Base-by-base conservation (phyloP, 1,284 basidiomycete species). In the Phlebopus sp. region DNA sequence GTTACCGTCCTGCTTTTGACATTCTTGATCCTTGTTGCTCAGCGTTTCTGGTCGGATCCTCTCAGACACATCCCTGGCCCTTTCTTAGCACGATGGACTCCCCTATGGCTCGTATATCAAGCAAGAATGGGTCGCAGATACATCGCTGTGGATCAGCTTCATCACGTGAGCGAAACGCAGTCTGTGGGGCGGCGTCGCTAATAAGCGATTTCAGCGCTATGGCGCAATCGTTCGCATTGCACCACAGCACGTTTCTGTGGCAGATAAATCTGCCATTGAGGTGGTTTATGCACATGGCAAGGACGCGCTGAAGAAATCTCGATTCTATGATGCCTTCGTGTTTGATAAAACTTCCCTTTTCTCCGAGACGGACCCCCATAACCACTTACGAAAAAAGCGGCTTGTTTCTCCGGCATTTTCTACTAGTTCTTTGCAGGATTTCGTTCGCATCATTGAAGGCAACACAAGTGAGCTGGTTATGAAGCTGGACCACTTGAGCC, bases 71-170 rank as follows among this genome's bases (percentile, higher is more conserved):
- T 64, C 36, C 59, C 58, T 11, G 62, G 59, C 4, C 63, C 63
- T 8, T 54, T 59, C 27, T 40, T 63, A 2, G 60, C 62, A 10
- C 49, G 55, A 19, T 59, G 55, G 55, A 62, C 62, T 17, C 50
- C 57, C 13, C 47, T 66, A 8, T 64, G 62, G 63, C 54, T 66
- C 7, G 56, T 54, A n/a, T 64, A 59, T 37, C 57, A 66, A 25
- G 57, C 57, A 2, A 50, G 59, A 15, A 47, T 46, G 27, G 63
- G 63, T 1, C 47, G 52, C 35, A 49, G 62, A 15, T 64, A 59
- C 44, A 48, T 56, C 14, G 61, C 55, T 11, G 59, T 66, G 21
- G 55, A 63, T 31, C 44, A 45, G 15, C 49, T 59, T 10, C 64
- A 66, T 38, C 51, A 58, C 52, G 62, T 61, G 36, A 36, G 44